Conservation (phyloP, 2,329 filamentous ascomycete genomes). For the Celoporthe dispersa region DNA sequence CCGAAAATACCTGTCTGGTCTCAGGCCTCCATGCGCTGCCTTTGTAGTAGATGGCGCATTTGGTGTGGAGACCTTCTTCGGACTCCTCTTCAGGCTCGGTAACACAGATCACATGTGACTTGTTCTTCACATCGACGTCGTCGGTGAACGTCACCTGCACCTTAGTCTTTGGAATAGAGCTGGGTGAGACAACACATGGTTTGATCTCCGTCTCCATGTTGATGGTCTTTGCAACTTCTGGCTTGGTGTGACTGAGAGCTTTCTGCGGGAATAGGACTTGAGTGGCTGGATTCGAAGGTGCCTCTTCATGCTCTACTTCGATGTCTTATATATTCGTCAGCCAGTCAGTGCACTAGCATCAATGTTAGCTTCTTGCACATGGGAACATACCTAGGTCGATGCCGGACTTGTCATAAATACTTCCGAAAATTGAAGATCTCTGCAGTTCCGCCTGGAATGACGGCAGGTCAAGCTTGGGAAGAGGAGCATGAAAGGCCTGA, state of each 20-base stretch:
- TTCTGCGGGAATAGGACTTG: background rate
- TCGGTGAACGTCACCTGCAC: background rate
- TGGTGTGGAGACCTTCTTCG: background rate
- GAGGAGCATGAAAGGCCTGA: constrained; percentile 1
- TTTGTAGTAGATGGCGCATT: constrained; percentile 24
- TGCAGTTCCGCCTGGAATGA: constrained; percentile 22
- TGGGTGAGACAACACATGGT: background rate
- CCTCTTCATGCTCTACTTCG: background rate
- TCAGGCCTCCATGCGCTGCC: constrained; percentile 17
- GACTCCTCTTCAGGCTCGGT: background rate
- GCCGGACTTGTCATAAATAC: background rate
- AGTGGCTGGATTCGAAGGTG: background rate
- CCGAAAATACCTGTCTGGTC: constrained; percentile 16
- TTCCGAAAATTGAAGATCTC: constrained; percentile 9
- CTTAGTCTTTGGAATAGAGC: background rate
- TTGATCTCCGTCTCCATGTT: background rate
- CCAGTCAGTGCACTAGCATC: background rate
- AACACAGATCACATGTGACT: background rate
- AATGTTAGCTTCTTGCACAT: background rate
- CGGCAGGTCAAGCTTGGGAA: constrained; percentile 22
- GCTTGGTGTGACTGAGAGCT: background rate
- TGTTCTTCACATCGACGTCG: background rate
- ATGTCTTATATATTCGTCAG: background rate
- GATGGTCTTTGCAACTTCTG: background rate
- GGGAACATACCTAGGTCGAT: background rate